A percentile compares a stretch with the other conserved stretches of the same genome.
These are phyloP conservation scores for Gynostemma pentaphyllum DNA, from an alignment of 306 rosid species.

Conservation along the genomic window DNA sequence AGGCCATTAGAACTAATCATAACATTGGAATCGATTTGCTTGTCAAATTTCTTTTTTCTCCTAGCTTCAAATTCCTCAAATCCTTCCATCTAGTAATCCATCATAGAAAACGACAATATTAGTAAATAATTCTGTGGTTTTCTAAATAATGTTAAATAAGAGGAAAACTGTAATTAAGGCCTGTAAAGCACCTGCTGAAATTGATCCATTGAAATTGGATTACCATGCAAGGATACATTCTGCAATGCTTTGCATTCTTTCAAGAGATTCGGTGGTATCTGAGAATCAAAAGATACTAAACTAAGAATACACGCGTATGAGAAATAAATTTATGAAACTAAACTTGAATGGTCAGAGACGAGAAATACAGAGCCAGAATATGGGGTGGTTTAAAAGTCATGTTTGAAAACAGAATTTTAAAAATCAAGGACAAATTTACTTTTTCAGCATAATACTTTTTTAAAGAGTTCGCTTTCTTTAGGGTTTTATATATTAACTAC, in stretches of 20 bases:
- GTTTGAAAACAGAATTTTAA: no score
- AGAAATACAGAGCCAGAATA: background rate
- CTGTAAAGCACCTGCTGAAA: constrained; percentile 62
- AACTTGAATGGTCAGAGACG: background rate
- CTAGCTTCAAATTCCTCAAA: constrained; percentile 89
- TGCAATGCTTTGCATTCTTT: constrained; percentile 86
- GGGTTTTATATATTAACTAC: no score
- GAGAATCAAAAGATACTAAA: background rate
- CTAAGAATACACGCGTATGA: background rate
- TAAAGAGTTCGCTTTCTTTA: no score
- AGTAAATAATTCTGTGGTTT: constrained; percentile 1
- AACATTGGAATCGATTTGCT: constrained; percentile 83
- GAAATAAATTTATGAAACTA: background rate
- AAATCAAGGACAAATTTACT: no score
- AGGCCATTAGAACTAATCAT: constrained; percentile 90
- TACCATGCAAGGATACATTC: constrained; percentile 77
- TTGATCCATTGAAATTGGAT: constrained; percentile 86
- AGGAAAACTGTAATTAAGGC: background rate
- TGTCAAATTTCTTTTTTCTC: constrained; percentile 89
- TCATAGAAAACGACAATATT: constrained; percentile 10
- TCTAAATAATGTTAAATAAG: background rate
- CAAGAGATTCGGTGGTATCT: constrained; percentile 69
- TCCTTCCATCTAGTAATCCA: constrained; percentile 59
- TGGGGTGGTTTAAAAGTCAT: no score
- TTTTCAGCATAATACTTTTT: no score